Percentiles rank a stretch among this genome's conserved stretches.
Conservation (phyloP, 2,329 filamentous ascomycete genomes). For the Tympanopsis confertula region DNA sequence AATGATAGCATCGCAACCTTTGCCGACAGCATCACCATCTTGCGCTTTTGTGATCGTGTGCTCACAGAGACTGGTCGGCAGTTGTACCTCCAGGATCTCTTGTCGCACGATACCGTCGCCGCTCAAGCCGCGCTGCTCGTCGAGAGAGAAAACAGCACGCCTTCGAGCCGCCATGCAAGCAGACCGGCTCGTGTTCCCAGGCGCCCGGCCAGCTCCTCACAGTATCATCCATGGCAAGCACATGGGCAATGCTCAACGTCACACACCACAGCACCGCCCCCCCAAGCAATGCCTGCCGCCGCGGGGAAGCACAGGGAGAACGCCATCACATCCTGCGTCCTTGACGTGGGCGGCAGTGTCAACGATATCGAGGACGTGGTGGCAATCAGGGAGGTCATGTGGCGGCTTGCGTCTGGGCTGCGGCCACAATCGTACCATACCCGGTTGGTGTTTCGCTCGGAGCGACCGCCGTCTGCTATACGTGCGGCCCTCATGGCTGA, state of each 20-base stretch:
- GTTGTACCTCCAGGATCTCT: conserved; percentile 22
- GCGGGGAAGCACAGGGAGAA: conserved; percentile 2
- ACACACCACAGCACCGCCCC: too few relatives aligned
- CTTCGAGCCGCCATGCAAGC: not conserved
- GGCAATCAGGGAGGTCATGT: conserved; percentile 14
- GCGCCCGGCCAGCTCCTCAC: too few relatives aligned
- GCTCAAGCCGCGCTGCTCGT: conserved; percentile 17
- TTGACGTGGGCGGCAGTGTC: not conserved
- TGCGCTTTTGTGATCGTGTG: conserved; percentile 21
- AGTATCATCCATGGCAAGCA: too few relatives aligned
- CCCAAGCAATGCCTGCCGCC: not conserved
- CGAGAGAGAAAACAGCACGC: too few relatives aligned
- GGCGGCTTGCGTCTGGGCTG: conserved; percentile 15
- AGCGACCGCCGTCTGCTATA: conserved; percentile 9
- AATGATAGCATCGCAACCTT: conserved; percentile 14
- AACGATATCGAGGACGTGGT: conserved; percentile 15
- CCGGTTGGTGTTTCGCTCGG: conserved; percentile 16
- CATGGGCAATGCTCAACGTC: too few relatives aligned
- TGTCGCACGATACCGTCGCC: conserved; percentile 15
- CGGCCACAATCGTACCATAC: conserved; percentile 21
- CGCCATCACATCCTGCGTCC: not conserved
- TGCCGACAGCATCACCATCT: conserved; percentile 22
- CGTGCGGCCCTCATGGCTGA: conserved; percentile 13
- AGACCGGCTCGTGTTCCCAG: not conserved
- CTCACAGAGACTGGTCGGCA: conserved; percentile 13